Evolutionary conservation across 805 yeast genomes (phyloP).

Genomic region (Ascoidea tarda): DNA sequence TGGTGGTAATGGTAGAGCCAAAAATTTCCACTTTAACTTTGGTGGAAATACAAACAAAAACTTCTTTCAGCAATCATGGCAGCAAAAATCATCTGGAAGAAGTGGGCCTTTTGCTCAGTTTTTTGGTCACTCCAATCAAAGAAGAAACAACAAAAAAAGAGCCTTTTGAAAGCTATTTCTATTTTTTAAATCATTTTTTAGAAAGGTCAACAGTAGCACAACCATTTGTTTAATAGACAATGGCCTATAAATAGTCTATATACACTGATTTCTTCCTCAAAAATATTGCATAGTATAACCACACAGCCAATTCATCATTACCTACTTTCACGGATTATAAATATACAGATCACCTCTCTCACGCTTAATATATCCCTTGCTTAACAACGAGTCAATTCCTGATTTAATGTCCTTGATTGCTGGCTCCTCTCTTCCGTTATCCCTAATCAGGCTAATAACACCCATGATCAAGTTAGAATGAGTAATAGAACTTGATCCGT

Average conservation of each 20-base stretch:
- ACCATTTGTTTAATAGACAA: too few relatives aligned
- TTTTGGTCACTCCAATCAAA: neutral
- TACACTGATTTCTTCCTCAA: too few relatives aligned
- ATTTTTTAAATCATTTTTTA: too few relatives aligned
- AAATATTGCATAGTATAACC: neutral
- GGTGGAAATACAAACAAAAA: neutral
- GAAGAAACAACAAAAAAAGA: neutral
- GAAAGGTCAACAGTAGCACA: too few relatives aligned
- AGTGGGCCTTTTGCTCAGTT: neutral
- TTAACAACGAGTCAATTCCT: neutral
- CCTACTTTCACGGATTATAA: neutral
- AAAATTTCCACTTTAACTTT: neutral
- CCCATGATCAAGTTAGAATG: neutral
- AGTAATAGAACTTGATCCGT: too few relatives aligned
- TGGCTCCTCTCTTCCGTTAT: neutral
- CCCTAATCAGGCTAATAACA: neutral
- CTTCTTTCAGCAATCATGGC: neutral
- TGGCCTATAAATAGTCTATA: too few relatives aligned
- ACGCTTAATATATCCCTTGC: neutral
- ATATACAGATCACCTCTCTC: neutral
- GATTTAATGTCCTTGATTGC: neutral
- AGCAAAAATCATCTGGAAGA: neutral
- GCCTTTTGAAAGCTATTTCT: neutral
- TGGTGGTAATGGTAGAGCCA: neutral
- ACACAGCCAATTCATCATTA: neutral